Conservation (phyloP, 1,139 yeast species). For the Candida glucosophila region DNA sequence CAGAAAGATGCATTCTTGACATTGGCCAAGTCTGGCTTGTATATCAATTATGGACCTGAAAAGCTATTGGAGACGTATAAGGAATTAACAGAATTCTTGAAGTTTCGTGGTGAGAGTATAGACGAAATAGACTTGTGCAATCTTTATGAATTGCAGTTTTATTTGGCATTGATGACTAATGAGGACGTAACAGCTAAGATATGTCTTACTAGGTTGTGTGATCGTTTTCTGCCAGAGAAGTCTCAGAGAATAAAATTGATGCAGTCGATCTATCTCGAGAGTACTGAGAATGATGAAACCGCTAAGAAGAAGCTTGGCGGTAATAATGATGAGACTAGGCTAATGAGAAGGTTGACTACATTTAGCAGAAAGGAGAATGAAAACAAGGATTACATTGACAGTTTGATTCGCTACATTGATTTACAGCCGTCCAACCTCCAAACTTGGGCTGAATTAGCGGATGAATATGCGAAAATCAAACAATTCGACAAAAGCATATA, state of each 20-base stretch:
- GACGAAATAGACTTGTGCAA: constrained; percentile 46
- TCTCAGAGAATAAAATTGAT: constrained; percentile 54
- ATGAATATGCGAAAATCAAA: constrained; percentile 50
- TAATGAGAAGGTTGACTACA: constrained; percentile 28
- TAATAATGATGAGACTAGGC: constrained; percentile 26
- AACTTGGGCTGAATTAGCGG: constrained; percentile 71
- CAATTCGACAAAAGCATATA: constrained; percentile 60
- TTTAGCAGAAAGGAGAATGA: constrained; percentile 15
- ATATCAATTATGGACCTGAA: constrained; percentile 26
- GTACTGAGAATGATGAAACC: constrained; percentile 31
- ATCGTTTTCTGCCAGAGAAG: constrained; percentile 47
- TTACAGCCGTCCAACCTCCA: constrained; percentile 65
- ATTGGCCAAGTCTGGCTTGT: constrained; percentile 25
- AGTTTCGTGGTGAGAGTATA: constrained; percentile 18
- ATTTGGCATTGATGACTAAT: constrained; percentile 52
- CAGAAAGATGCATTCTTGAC: constrained; percentile 17
- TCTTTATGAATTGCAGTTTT: constrained; percentile 65
- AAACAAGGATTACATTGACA: constrained; percentile 35
- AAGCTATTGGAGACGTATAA: constrained; percentile 22
- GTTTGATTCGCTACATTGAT: constrained; percentile 41
- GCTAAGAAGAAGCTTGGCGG: constrained; percentile 31
- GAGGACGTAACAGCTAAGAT: constrained; percentile 66
- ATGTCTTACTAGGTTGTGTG: constrained; percentile 54
- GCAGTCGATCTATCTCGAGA: constrained; percentile 49
- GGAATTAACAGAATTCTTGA: constrained; percentile 25